Evolutionary conservation across 352 stramenopile genomes (phyloP).

Genomic region (Phytophthora hybrid): DNA sequence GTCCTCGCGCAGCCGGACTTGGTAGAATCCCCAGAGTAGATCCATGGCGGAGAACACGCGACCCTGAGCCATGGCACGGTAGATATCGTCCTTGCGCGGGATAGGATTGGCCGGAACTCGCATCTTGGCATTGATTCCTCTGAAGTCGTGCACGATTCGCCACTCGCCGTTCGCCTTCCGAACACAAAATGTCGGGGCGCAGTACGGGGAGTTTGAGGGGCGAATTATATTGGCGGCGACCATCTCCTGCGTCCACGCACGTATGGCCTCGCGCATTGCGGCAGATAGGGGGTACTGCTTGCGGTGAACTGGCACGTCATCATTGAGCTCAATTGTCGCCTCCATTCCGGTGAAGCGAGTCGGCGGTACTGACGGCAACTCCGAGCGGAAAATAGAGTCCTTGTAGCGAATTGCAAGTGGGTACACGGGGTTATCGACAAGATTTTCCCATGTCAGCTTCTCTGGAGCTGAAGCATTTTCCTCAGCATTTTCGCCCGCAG

Average conservation of each 20-base stretch:
- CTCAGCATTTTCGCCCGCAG: not conserved
- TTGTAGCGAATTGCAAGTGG: not conserved
- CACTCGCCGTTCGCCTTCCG: slow-evolving; percentile 15
- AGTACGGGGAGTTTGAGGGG: slow-evolving; percentile 8
- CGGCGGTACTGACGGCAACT: slow-evolving; percentile 13
- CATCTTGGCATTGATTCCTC: slow-evolving; percentile 6
- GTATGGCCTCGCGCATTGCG: slow-evolving; percentile 3
- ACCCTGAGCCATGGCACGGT: not conserved
- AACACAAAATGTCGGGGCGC: slow-evolving; percentile 11
- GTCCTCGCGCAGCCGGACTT: slow-evolving; percentile 6
- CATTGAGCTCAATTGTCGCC: slow-evolving; percentile 1
- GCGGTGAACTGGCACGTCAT: not conserved
- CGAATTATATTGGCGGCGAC: slow-evolving; percentile 6
- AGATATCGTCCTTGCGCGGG: slow-evolving; percentile 16
- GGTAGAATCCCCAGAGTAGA: slow-evolving; percentile 21
- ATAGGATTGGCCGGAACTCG: slow-evolving; percentile 13
- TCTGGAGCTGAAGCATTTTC: not conserved
- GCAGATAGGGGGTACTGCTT: not conserved
- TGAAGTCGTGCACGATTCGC: slow-evolving; percentile 12
- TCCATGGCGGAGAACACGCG: slow-evolving; percentile 6
- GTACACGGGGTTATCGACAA: slow-evolving; percentile 3
- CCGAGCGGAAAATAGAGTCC: slow-evolving; percentile 1
- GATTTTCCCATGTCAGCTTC: not conserved
- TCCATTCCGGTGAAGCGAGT: not conserved
- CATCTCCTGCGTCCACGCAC: slow-evolving; percentile 3